These are phyloP conservation scores for Cicer cuneatum DNA, from an alignment of 306 rosid species.

Conservation along the genomic window DNA sequence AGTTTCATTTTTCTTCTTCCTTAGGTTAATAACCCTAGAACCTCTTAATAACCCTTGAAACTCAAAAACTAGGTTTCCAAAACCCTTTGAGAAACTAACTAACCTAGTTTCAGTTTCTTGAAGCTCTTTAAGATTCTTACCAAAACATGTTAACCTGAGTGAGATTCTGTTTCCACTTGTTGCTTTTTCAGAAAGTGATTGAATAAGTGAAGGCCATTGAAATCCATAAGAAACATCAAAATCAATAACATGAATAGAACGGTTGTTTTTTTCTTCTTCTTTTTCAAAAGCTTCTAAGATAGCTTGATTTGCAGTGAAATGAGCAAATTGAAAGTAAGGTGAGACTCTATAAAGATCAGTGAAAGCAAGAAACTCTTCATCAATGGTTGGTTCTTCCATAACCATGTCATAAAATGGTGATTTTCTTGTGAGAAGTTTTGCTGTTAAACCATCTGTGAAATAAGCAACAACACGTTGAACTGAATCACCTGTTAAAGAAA, in stretches of 20 bases:
- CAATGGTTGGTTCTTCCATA: slow-evolving; percentile 64
- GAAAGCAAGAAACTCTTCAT: slow-evolving; percentile 65
- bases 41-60: slow-evolving; percentile 72
- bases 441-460: slow-evolving; percentile 68
- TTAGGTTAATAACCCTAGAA: slow-evolving; percentile 51
- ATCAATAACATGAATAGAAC: slow-evolving; percentile 68
- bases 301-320: slow-evolving; percentile 82
- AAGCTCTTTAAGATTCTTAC: slow-evolving; percentile 58
- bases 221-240: slow-evolving; percentile 77
- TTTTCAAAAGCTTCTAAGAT: slow-evolving; percentile 73
- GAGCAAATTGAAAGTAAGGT: slow-evolving; percentile 79
- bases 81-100: slow-evolving; percentile 68
- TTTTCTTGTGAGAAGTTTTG: slow-evolving; percentile 59
- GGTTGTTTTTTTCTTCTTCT: slow-evolving; percentile 62
- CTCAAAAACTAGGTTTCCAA: slow-evolving; percentile 59
- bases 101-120: slow-evolving; percentile 73
- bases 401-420: slow-evolving; percentile 74
- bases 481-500: slow-evolving; percentile 66
- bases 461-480: slow-evolving; percentile 72
- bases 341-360: slow-evolving; percentile 70
- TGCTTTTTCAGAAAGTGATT: slow-evolving; percentile 78
- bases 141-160: slow-evolving; percentile 66
- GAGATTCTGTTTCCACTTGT: slow-evolving; percentile 52
- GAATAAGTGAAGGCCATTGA: slow-evolving; percentile 86
- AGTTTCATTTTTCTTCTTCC: slow-evolving; percentile 70